Percentiles rank a stretch among this genome's conserved stretches.
phyloP scores from a whole-genome alignment of 2,329 filamentous ascomycete genomes.

The Capronia americana region DNA sequence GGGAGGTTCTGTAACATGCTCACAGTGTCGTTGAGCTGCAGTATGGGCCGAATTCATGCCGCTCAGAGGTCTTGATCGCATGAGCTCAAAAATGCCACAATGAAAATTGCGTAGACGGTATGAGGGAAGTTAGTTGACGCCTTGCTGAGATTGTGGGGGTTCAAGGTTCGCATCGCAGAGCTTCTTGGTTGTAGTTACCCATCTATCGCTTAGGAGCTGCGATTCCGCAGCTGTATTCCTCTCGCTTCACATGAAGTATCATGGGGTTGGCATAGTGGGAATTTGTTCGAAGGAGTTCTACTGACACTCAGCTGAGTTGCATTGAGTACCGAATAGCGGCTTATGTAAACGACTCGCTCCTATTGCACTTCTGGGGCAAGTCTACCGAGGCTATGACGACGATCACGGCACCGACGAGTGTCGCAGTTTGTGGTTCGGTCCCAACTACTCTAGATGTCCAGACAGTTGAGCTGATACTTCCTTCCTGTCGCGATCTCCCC shows the following conservation, averaged over 20 bases:
- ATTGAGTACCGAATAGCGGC: too few relatives aligned
- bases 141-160: too few relatives aligned
- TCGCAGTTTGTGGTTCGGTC: background rate
- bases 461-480: background rate
- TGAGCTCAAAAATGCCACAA: too few relatives aligned
- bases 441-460: background rate
- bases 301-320: too few relatives aligned
- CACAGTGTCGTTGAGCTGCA: too few relatives aligned
- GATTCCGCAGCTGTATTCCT: background rate
- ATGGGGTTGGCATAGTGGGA: background rate
- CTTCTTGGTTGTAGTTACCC: background rate
- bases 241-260: background rate
- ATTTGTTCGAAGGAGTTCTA: background rate
- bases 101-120: too few relatives aligned
- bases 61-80: too few relatives aligned
- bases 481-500: background rate
- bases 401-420: background rate
- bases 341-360: too few relatives aligned
- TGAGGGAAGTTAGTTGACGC: too few relatives aligned
- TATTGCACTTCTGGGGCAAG: background rate
- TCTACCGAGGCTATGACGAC: background rate
- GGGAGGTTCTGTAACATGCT: too few relatives aligned
- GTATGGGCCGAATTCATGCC: too few relatives aligned
- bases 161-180: background rate
- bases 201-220: background rate